phyloP scores from a whole-genome alignment of 345 rosid genomes.

The Eucalyptus tenuipes region DNA sequence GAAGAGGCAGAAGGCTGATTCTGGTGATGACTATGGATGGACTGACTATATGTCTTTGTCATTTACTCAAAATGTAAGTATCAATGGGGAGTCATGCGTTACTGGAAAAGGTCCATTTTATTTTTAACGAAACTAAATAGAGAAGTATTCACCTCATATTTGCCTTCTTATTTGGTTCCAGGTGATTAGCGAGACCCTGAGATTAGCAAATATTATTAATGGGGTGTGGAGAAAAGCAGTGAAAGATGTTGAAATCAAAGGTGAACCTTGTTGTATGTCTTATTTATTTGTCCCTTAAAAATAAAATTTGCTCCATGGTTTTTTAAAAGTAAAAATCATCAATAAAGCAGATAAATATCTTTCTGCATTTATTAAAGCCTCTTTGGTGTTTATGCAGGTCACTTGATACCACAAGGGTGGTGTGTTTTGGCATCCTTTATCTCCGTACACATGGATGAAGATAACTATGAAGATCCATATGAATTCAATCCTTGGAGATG shows the following conservation, averaged over 20 bases:
- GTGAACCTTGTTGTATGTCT: constrained; percentile 7
- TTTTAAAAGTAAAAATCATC: background rate
- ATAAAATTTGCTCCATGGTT: background rate
- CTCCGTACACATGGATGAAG: constrained; percentile 89
- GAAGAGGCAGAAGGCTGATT: constrained; percentile 50
- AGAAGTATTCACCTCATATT: background rate
- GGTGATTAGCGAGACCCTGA: constrained; percentile 92
- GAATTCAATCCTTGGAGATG: constrained; percentile 94
- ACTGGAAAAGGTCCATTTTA: background rate
- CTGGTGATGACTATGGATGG: constrained; percentile 46
- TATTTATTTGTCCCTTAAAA: background rate
- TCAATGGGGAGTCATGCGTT: background rate
- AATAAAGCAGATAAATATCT: background rate
- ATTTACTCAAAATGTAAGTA: constrained; percentile 85
- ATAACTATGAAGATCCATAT: constrained; percentile 63
- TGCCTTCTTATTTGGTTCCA: background rate
- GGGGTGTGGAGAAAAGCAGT: constrained; percentile 93
- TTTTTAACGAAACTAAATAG: background rate
- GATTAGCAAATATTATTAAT: constrained; percentile 82
- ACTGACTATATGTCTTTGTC: constrained; percentile 71
- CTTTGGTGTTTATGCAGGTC: constrained; percentile 34
- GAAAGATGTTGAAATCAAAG: constrained; percentile 80
- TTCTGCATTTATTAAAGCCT: background rate
- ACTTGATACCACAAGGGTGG: constrained; percentile 92
- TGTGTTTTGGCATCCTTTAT: constrained; percentile 76